Evolutionary conservation across 1,284 basidiomycete genomes (phyloP), one percentile per base, ranked within the genome.

Genomic region (Ganoderma lucidum): DNA sequence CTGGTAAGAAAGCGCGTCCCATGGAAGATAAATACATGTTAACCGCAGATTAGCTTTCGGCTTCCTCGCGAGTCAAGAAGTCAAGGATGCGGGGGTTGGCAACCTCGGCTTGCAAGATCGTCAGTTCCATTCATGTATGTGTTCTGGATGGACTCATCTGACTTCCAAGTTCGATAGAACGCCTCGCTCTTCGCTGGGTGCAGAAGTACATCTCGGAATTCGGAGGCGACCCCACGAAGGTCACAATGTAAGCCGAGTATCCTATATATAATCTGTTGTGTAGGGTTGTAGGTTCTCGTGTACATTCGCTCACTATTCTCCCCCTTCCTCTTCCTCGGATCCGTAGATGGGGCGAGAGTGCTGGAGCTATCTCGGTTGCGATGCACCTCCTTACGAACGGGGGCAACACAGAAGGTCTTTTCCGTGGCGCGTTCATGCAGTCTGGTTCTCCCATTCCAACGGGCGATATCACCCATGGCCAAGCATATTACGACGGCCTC

Each of bases 121-220:
- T 88, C 69, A 72, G 85, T 64, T 9, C 9, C 37, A 23, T n/a
- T 55, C 10, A 10, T 15, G 5, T 79, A 30, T 2, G 23, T 1
- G 48, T 53, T 39, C 32, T 12, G 30, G 14, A 0, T 1, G 10
- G 23, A 9, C 8, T 19, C n/a, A 19, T 59, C 62, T 63, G 32
- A 65, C 44, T 37, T 39, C n/a, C 23, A 48, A 35, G 56, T 64
- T 19, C 35, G 61, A 35, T 56, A 63, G 76, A 78, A 69, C 76
- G 76, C 4, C 74, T 72, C 19, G 75, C 76, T 2, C 70, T 78
- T 37, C 71, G 68, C 5, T 78, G 76, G 76, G 80, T 92, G 0
- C 87, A 91, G 71, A 83, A 88, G 74, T 90, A 93, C 74, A 90
- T 93, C 56, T 70, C 78, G 15, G 78, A 80, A 0, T 93, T 93